phyloP scores from a whole-genome alignment of 2,329 filamentous ascomycete species.

The Venturia asperata region DNA sequence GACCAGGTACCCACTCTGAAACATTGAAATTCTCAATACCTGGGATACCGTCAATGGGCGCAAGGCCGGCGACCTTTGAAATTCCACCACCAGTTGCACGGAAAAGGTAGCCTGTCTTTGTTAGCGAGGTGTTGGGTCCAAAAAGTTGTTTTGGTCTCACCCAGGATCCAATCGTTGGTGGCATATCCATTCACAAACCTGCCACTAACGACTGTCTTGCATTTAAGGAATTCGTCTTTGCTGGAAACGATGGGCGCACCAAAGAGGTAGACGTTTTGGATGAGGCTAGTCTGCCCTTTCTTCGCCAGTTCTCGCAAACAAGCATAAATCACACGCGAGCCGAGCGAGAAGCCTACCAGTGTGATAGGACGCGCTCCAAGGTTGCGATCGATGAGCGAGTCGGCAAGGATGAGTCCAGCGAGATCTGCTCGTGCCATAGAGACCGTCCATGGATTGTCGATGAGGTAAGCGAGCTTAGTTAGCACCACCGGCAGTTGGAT shows the following conservation, averaged over 20 bases:
- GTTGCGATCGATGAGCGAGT: conserved; percentile 87
- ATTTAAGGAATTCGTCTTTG: conserved; percentile 77
- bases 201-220: conserved; percentile 78
- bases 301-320: conserved; percentile 80
- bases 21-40: conserved; percentile 86
- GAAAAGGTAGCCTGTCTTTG: conserved; percentile 66
- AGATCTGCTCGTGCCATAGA: conserved; percentile 83
- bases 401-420: conserved; percentile 85
- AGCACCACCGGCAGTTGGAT: conserved; percentile 86
- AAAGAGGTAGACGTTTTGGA: conserved; percentile 95
- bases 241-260: conserved; percentile 88
- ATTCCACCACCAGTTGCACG: conserved; percentile 89
- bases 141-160: conserved; percentile 29
- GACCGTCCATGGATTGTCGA: conserved; percentile 98
- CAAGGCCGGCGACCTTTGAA: conserved; percentile 77
- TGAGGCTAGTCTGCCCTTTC: conserved; percentile 74
- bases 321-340: conserved; percentile 84
- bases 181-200: conserved; percentile 93
- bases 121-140: conserved; percentile 3
- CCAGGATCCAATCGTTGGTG: conserved; percentile 93
- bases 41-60: conserved; percentile 66
- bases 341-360: conserved; percentile 88
- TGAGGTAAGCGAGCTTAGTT: conserved; percentile 89
- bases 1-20: conserved; percentile 75
- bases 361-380: conserved; percentile 87